Evolutionary conservation across 2,329 filamentous ascomycete species (phyloP), one percentile per base, ranked within the genome.

Genomic region (Arthrobotrys entomopaga): DNA sequence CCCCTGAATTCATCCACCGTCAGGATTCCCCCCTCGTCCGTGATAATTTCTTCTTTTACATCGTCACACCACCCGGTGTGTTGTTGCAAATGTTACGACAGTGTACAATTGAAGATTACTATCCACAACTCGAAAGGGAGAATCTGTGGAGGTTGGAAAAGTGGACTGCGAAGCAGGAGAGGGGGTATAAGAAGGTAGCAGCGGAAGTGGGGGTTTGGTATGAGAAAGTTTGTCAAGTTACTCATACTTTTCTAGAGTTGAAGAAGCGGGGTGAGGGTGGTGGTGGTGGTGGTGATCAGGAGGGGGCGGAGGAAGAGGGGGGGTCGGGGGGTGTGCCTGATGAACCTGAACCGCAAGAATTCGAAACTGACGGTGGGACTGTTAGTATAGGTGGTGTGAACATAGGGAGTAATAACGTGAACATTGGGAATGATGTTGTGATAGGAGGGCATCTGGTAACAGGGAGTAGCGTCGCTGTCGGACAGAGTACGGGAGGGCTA

Each of bases 161-260:
- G 10, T 43, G n/a, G 20, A 42, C n/a, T 11, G 29, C 4, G 16
- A 59, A 26, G 10, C 24, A 52, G 10, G 3, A n/a, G 19, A 59
- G 29, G 11, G 3, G 8, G 13, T 38, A 34, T 50, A 3, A 22
- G 1, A 16, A 20, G 15, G 13, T 63, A 6, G 24, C 65, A 7
- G 24, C 13, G 19, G 57, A 70, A 5, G n/a, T 70, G 1, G 49
- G 65, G n/a, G 42, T 19, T 16, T n/a, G 10, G 16, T 70, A 70
- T 40, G 19, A 11, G 6, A 10, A 11, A 3, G 38, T 56, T 3
- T 61, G 49, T 29, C 6, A 54, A 10, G 11, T 49, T 19, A 56
- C 65, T 3, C 65, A 69, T 26, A 5, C 26, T 10, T 29, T 29
- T 38, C 15, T 69, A 8, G 40, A 29, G 13, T 40, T 19, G 42